These are phyloP conservation scores for Viola odorata DNA, from an alignment of 345 rosid genomes.

Conservation along the genomic window DNA sequence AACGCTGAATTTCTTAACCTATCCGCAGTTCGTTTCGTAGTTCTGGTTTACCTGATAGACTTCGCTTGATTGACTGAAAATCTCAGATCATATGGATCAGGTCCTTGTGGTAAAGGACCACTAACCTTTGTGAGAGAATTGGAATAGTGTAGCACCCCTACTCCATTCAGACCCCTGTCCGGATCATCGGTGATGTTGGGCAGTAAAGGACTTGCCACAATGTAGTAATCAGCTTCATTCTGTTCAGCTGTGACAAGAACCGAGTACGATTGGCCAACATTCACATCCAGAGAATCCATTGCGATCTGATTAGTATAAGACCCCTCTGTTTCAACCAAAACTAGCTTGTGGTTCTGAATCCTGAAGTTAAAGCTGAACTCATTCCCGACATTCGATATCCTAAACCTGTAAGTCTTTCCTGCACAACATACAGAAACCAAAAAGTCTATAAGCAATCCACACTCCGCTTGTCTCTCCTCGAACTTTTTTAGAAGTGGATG, in stretches of 20 bases:
- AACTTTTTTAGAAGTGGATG: not conserved
- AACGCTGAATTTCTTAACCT: not conserved
- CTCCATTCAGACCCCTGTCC: slow-evolving; percentile 17
- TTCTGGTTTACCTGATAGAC: slow-evolving; percentile 27
- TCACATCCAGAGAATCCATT: slow-evolving; percentile 30
- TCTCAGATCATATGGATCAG: slow-evolving; percentile 32
- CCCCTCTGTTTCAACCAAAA: slow-evolving; percentile 35
- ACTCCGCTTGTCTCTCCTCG: not conserved
- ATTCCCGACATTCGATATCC: slow-evolving; percentile 57
- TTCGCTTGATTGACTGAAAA: slow-evolving; percentile 40
- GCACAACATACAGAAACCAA: slow-evolving; percentile 28
- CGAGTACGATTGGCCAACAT: slow-evolving; percentile 31
- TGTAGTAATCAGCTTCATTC: slow-evolving; percentile 31
- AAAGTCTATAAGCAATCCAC: not conserved
- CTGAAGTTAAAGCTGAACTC: slow-evolving; percentile 46
- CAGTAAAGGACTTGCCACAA: slow-evolving; percentile 42
- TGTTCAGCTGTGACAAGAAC: slow-evolving; percentile 30
- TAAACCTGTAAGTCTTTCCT: slow-evolving; percentile 50
- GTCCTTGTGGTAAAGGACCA: slow-evolving; percentile 34
- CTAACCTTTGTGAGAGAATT: slow-evolving; percentile 17
- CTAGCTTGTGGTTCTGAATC: slow-evolving; percentile 28
- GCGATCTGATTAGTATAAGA: slow-evolving; percentile 29
- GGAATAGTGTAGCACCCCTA: slow-evolving; percentile 36
- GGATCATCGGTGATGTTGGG: slow-evolving; percentile 4
- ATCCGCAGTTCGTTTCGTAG: not conserved